Percentiles rank a stretch among this genome's conserved stretches.
These are phyloP conservation scores for Chalaropsis thielavioides DNA, from an alignment of 2,329 filamentous ascomycete species.

Conservation along the genomic window DNA sequence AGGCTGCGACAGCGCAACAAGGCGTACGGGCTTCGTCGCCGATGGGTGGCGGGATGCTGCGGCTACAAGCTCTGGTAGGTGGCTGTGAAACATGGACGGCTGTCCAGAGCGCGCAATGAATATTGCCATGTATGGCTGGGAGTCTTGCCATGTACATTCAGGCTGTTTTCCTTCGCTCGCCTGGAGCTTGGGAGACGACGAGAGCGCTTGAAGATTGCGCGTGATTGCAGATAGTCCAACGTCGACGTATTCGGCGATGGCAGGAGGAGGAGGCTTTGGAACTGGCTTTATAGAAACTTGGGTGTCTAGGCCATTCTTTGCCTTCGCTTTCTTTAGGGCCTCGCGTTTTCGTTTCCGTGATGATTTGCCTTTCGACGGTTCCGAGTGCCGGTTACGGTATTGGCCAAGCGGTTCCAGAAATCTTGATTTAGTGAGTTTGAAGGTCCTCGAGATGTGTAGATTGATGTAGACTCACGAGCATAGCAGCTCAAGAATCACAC, in stretches of 20 bases:
- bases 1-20: conserved; percentile 48
- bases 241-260: conserved; percentile 43
- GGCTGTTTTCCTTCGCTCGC: not conserved
- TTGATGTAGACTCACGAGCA: conserved; percentile 38
- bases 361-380: conserved; percentile 47
- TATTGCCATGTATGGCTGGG: conserved; percentile 34
- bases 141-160: not conserved
- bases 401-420: conserved; percentile 49
- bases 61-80: conserved; percentile 42
- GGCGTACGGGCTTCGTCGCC: conserved; percentile 31
- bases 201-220: conserved; percentile 39
- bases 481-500: conserved; percentile 50
- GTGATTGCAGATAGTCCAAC: conserved; percentile 52
- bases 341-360: conserved; percentile 38
- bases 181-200: conserved; percentile 21
- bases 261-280: conserved; percentile 28
- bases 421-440: conserved; percentile 27
- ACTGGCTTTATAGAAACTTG: not conserved
- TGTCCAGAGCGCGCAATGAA: conserved; percentile 46
- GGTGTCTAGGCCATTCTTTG: conserved; percentile 17
- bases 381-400: conserved; percentile 39
- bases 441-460: not conserved
- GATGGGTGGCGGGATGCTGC: conserved; percentile 33
- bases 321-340: conserved; percentile 21
- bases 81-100: conserved; percentile 42